Evolutionary conservation across 768 basidiomycete species (phyloP), one percentile per base, ranked within the genome.

Genomic region (Boletus coccyginus): DNA sequence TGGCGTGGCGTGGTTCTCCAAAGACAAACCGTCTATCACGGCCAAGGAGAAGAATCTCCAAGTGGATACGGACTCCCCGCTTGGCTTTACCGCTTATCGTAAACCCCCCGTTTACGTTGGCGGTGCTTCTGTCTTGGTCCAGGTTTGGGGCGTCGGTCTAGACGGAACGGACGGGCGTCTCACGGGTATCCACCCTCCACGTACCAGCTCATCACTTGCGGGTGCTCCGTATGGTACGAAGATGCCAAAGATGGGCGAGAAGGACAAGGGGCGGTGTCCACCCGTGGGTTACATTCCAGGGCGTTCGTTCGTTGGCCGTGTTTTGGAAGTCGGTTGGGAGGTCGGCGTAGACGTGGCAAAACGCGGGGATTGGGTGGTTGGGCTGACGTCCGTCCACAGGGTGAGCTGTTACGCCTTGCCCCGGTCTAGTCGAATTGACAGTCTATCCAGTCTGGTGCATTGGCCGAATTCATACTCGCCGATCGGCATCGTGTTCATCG

Each of bases 341-440:
- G 82, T 85, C 17, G 65, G 69, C 10, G 50, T 60, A 21, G 78
- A 75, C n/a, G 74, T 79, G 21, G 74, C 84, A 27, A 80, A 79
- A 66, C 84, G 84, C 62, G 91, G 92, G 6, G 94, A 97, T 63
- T 92, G 94, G 87, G 89, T 95, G 7, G 75, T 91, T 56, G 94
- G 93, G 12, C 63, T 94, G 58, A 68, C 89, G 67, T 89, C 94
- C 65, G 77, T 89, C 12, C 78, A 80, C 60, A 94, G 92, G 86
- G 94, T 93, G 59, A 61, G 82, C 66, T 39, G 51, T 59, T 51
- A 40, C 57, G 29, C 17, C 42, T 47, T 49, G 45, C 51, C 51
- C 46, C 50, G 8, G 6, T 56, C 53, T 40, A 17, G 14, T 48
- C 21, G 21, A 60, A 24, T 53, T 64, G 46, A 57, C 49, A 16